These are phyloP conservation scores for Irpex sp. DNA, from an alignment of 1,284 basidiomycete genomes.

Conservation along the genomic window DNA sequence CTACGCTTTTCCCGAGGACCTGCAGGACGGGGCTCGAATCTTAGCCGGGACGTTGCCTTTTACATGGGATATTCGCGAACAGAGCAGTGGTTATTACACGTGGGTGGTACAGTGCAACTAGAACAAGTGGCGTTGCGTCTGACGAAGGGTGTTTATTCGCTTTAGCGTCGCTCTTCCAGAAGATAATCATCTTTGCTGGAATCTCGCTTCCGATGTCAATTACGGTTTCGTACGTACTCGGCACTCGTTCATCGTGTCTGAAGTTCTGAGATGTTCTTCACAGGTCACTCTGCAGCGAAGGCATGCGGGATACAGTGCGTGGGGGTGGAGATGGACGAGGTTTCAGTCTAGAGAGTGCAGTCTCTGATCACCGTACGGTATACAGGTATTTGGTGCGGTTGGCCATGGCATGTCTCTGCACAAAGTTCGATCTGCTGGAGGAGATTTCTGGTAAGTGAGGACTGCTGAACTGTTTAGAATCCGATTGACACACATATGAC, in stretches of 20 bases:
- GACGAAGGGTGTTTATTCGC: too few relatives aligned
- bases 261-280: not conserved
- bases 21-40: not conserved
- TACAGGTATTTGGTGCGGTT: too few relatives aligned
- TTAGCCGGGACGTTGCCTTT: not conserved
- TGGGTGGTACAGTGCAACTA: not conserved
- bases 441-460: too few relatives aligned
- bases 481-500: too few relatives aligned
- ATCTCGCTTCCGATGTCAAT: not conserved
- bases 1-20: not conserved
- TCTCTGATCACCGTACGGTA: too few relatives aligned
- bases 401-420: too few relatives aligned
- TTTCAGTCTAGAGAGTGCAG: not conserved
- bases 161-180: not conserved
- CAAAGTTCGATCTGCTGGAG: too few relatives aligned
- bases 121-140: not conserved
- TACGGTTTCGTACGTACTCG: not conserved
- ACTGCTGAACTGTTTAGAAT: too few relatives aligned
- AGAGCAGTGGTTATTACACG: not conserved
- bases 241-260: not conserved
- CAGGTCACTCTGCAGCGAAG: not conserved
- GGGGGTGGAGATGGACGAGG: not conserved
- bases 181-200: not conserved
- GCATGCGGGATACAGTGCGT: not conserved
- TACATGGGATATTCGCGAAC: not conserved